Percentiles rank a stretch among this genome's conserved stretches.
phyloP scores from a whole-genome alignment of 2,329 filamentous ascomycete species.

The Mariannaea elegans region DNA sequence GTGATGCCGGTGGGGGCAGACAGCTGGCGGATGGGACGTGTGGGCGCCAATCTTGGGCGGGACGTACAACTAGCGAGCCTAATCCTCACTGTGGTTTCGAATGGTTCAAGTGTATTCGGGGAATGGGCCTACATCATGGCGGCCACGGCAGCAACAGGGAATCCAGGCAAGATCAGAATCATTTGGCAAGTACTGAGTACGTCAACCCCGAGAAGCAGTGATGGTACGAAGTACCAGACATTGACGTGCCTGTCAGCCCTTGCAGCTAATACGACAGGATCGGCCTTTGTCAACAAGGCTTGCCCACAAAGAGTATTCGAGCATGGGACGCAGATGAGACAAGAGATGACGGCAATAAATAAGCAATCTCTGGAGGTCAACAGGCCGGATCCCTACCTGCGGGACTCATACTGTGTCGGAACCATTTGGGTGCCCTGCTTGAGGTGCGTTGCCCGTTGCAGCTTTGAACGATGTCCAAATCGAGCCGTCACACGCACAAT shows the following conservation, averaged over 20 bases:
- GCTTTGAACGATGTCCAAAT: conserved; percentile 18
- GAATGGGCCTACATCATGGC: too few relatives aligned
- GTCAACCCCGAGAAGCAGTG: background rate
- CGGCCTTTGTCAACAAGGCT: conserved; percentile 1
- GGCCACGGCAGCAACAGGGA: conserved; percentile 24
- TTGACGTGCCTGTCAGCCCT: conserved; percentile 16
- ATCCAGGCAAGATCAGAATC: background rate
- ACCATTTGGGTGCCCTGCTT: conserved; percentile 22
- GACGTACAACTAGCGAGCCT: conserved; percentile 20
- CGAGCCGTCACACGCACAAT: conserved; percentile 28
- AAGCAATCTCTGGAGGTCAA: conserved; percentile 27
- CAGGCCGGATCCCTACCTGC: conserved; percentile 31
- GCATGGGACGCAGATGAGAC: conserved; percentile 28
- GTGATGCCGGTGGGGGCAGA: conserved; percentile 11
- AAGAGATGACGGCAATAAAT: conserved; percentile 31
- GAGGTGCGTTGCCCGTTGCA: conserved; percentile 24
- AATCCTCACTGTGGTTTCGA: conserved; percentile 12
- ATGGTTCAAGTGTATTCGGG: background rate
- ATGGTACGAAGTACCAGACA: conserved; percentile 3
- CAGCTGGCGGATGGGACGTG: conserved; percentile 14
- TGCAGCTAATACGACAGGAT: conserved; percentile 15
- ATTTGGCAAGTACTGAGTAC: background rate
- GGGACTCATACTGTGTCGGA: conserved; percentile 19
- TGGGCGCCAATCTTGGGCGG: conserved; percentile 23
- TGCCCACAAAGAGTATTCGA: conserved; percentile 13